phyloP scores from a whole-genome alignment of 2,329 filamentous ascomycete genomes.

The Mycogone perniciosa region DNA sequence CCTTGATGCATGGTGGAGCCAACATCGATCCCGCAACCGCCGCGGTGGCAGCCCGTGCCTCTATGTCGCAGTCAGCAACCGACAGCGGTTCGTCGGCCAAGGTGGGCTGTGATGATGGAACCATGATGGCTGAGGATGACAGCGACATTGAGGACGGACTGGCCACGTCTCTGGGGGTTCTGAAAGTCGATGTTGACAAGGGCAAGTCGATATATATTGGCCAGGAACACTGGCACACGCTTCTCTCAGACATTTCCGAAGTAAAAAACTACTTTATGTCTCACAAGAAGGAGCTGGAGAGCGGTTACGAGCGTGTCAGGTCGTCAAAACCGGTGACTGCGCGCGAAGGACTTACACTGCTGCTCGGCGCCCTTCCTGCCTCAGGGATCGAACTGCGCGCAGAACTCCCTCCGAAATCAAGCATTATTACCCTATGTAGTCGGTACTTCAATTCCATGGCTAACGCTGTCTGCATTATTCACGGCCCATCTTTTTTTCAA shows the following conservation, averaged over 20 bases:
- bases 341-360: constrained; percentile 64
- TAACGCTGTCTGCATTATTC: constrained; percentile 65
- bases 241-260: constrained; percentile 78
- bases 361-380: constrained; percentile 68
- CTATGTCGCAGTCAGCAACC: constrained; percentile 31
- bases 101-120: constrained; percentile 52
- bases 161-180: constrained; percentile 68
- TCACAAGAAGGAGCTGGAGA: constrained; percentile 85
- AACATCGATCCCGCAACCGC: constrained; percentile 39
- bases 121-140: constrained; percentile 47
- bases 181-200: constrained; percentile 73
- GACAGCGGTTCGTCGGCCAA: constrained; percentile 41
- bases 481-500: constrained; percentile 78
- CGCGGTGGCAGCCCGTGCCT: constrained; percentile 26
- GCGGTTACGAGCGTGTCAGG: constrained; percentile 70
- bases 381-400: constrained; percentile 72
- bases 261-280: constrained; percentile 84
- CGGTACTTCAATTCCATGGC: constrained; percentile 85
- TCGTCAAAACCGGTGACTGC: constrained; percentile 56
- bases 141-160: constrained; percentile 64
- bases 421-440: constrained; percentile 76
- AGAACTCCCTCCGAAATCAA: constrained; percentile 72
- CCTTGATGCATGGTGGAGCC: constrained; percentile 82
- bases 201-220: constrained; percentile 76
- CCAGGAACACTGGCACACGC: constrained; percentile 75